Evolutionary conservation across 1,284 basidiomycete species (phyloP), one percentile per base, ranked within the genome.

Genomic region (Trichosporon sp.): DNA sequence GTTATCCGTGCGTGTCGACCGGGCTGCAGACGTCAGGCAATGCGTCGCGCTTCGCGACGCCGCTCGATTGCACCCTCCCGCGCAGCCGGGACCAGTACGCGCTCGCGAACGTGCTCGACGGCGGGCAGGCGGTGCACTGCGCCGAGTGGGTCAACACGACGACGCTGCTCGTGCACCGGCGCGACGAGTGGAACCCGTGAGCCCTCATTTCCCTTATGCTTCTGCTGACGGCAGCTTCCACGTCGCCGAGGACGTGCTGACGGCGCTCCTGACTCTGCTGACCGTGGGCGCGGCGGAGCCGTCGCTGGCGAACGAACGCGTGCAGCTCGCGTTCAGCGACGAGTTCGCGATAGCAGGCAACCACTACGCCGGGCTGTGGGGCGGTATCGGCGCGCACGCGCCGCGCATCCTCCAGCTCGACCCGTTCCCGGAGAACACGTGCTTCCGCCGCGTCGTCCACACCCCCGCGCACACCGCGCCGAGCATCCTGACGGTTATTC

Each of bases 181-280:
- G 80, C 67, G 79, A 81, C 73, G 73, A 76, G 51, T 80, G 79
- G 79, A 80, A 80, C 71, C 80, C 80, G 77, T 81, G 65, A 74
- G 80, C 74, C 3, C 34, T 29, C n/a, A 7, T 13, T n/a, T 9
- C 27, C 11, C 12, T n/a, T n/a, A n/a, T n/a, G n/a, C 31, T 64
- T 68, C 12, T 15, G 13, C 65, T 66, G 47, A 68, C 25, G 2
- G 0, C 64, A 79, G 78, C 2, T 81, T 81, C 66, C 81, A 83
- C 66, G 79, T 80, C 42, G 77, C 79, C 1, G 81, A 83, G 65
- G 81, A 83, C 71, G 71, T 83, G 11, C 73, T 83, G 60, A 81
- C 80, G 1, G 80, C 80, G 0, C 67, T 81, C 7, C 77, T 80
- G 1, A 75, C 78, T 0, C 58, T 77, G 27, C 74, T 83, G 66